Percentiles rank a stretch among this genome's conserved stretches.
Evolutionary conservation across 495 filamentous ascomycete genomes (phyloP).

Genomic region (Trichoderma reesei): DNA sequence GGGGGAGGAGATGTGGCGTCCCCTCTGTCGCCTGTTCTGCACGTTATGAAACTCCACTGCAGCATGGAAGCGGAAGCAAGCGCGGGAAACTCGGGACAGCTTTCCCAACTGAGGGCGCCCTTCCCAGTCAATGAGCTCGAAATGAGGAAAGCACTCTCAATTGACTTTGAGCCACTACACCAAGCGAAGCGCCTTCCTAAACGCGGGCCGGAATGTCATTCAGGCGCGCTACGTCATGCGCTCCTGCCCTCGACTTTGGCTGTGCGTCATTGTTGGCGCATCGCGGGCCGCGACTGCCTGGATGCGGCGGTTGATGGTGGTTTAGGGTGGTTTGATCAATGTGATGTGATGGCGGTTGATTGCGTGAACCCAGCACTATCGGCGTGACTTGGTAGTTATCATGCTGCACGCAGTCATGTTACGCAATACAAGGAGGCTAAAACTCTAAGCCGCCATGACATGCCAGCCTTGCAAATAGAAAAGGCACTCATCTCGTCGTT

Average conservation of each 20-base stretch:
- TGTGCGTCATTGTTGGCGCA: not conserved
- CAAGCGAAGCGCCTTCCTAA: not conserved
- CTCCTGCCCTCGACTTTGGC: not conserved
- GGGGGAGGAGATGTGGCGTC: too few species aligned
- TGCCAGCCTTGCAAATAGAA: not conserved
- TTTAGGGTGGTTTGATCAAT: too few species aligned
- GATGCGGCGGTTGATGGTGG: not conserved
- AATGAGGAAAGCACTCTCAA: too few species aligned
- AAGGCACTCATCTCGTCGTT: not conserved
- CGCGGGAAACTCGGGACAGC: too few species aligned
- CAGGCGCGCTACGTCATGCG: not conserved
- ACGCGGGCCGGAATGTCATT: not conserved
- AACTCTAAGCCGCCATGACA: not conserved
- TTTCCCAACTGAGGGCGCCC: too few species aligned
- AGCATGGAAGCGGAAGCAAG: too few species aligned
- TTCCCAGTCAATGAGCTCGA: too few species aligned
- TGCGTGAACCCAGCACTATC: not conserved
- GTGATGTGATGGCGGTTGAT: too few species aligned
- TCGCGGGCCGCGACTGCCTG: not conserved
- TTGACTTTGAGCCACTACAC: not conserved
- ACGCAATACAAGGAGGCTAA: constrained; percentile 3
- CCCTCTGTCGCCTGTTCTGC: too few species aligned
- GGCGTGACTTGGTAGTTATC: too few species aligned
- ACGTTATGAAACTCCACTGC: too few species aligned
- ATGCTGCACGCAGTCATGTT: not conserved